Evolutionary conservation across 2,329 filamentous ascomycete genomes (phyloP).

Genomic region (Aspergillus luchuensis): DNA sequence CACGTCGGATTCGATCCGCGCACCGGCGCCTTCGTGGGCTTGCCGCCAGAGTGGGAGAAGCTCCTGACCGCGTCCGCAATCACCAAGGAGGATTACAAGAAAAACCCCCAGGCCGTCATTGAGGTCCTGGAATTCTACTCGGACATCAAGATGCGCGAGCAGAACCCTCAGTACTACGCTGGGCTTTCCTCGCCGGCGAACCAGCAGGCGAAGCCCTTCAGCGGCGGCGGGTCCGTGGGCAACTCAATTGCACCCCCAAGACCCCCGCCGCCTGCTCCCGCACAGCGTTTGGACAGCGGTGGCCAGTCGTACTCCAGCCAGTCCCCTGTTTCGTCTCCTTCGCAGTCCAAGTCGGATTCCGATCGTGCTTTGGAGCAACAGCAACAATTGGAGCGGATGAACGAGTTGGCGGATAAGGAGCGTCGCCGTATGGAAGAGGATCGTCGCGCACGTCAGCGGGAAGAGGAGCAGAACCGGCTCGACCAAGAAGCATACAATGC

Average conservation of each 20-base stretch:
- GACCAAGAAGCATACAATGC: conserved; percentile 89
- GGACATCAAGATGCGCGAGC: conserved; percentile 66
- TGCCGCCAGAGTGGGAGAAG: conserved; percentile 97
- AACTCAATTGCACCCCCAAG: conserved; percentile 68
- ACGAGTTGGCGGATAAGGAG: conserved; percentile 61
- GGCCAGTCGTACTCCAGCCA: conserved; percentile 41
- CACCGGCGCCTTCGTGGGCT: conserved; percentile 89
- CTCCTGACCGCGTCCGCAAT: conserved; percentile 94
- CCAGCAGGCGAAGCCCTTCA: conserved; percentile 47
- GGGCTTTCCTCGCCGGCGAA: conserved; percentile 67
- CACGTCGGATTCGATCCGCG: conserved; percentile 97
- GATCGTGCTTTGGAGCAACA: conserved; percentile 49
- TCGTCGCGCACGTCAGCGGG: conserved; percentile 49
- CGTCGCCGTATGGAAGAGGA: conserved; percentile 56
- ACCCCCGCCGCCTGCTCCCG: conserved; percentile 59
- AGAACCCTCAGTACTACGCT: conserved; percentile 62
- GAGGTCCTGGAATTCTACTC: conserved; percentile 71
- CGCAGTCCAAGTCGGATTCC: conserved; percentile 59
- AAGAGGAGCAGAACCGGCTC: conserved; percentile 65
- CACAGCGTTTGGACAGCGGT: conserved; percentile 48
- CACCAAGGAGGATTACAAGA: conserved; percentile 97
- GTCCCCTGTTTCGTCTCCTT: conserved; percentile 38
- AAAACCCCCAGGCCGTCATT: conserved; percentile 80
- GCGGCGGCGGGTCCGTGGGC: conserved; percentile 58
- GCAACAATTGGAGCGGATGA: conserved; percentile 49